phyloP scores from a whole-genome alignment of 768 basidiomycete genomes.

The Floccularia luteovirens region DNA sequence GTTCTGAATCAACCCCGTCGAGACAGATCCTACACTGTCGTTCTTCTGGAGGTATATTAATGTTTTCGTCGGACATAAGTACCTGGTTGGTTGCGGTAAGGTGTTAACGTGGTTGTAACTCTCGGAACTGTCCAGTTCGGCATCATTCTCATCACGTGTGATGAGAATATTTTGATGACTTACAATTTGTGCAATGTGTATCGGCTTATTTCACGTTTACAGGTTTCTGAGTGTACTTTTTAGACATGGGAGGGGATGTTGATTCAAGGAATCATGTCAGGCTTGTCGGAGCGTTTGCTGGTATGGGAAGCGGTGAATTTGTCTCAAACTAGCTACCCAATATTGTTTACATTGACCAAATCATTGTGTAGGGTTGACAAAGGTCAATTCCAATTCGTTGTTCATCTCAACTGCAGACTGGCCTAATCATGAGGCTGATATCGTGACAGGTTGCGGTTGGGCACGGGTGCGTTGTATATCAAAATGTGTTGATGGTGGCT shows the following conservation, averaged over 20 bases:
- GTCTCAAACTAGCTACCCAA: not conserved
- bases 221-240: too few relatives aligned
- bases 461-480: slow-evolving; percentile 42
- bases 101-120: too few relatives aligned
- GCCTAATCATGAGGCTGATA: slow-evolving; percentile 2
- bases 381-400: too few relatives aligned
- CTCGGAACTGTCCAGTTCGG: too few relatives aligned
- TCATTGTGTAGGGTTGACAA: too few relatives aligned
- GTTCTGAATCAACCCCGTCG: slow-evolving; percentile 54
- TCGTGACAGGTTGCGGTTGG: slow-evolving; percentile 55
- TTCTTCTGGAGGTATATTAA: slow-evolving; percentile 23
- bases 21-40: slow-evolving; percentile 85
- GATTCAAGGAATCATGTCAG: slow-evolving; percentile 29
- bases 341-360: too few relatives aligned
- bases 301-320: slow-evolving; percentile 51
- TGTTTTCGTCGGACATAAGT: slow-evolving; percentile 11
- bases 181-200: too few relatives aligned
- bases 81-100: too few relatives aligned
- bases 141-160: too few relatives aligned
- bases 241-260: slow-evolving; percentile 23
- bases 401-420: too few relatives aligned
- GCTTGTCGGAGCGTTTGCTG: slow-evolving; percentile 48
- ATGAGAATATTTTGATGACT: too few relatives aligned
- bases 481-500: slow-evolving; percentile 2
- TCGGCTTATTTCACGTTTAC: too few relatives aligned